Evolutionary conservation across 169 alveolate genomes (phyloP).

Genomic region (Cryptosporidium sp.): DNA sequence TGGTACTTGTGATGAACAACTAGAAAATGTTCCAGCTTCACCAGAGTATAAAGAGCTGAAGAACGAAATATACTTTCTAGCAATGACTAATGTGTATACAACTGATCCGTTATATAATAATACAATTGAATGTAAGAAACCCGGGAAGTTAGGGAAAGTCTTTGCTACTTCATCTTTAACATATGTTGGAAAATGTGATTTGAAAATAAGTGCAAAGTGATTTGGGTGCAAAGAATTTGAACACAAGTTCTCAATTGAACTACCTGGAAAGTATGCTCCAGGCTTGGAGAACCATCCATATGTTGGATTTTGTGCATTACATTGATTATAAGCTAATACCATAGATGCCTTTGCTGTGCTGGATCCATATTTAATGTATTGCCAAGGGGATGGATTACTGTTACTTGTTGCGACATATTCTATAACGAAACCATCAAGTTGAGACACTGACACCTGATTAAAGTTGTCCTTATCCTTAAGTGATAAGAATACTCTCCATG

Average conservation of each 20-base stretch:
- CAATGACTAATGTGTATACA: slow-evolving; percentile 42
- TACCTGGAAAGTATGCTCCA: slow-evolving; percentile 19
- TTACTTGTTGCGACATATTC: not conserved
- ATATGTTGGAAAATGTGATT: slow-evolving; percentile 12
- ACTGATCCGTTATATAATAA: slow-evolving; percentile 25
- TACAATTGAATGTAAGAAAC: slow-evolving; percentile 50
- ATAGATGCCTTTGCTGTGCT: not conserved
- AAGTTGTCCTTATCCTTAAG: slow-evolving; percentile 9
- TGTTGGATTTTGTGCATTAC: slow-evolving; percentile 1
- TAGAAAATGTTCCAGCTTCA: slow-evolving; percentile 43
- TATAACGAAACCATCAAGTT: slow-evolving; percentile 9
- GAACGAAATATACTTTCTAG: slow-evolving; percentile 47
- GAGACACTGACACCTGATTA: slow-evolving; percentile 26
- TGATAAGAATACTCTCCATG: slow-evolving; percentile 25
- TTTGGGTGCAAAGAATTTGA: slow-evolving; percentile 50
- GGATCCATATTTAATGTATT: slow-evolving; percentile 16
- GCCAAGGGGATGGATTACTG: slow-evolving; percentile 19
- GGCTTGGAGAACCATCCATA: not conserved
- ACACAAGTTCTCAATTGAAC: slow-evolving; percentile 34
- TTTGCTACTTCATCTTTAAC: slow-evolving; percentile 26
- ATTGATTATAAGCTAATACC: not conserved
- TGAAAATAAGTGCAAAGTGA: not conserved
- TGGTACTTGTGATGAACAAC: slow-evolving; percentile 62
- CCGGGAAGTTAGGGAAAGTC: slow-evolving; percentile 58
- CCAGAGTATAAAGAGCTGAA: slow-evolving; percentile 49